Evolutionary conservation across 2,329 filamentous ascomycete species (phyloP), one percentile per base, ranked within the genome.

Genomic region (Fusarium luffae): DNA sequence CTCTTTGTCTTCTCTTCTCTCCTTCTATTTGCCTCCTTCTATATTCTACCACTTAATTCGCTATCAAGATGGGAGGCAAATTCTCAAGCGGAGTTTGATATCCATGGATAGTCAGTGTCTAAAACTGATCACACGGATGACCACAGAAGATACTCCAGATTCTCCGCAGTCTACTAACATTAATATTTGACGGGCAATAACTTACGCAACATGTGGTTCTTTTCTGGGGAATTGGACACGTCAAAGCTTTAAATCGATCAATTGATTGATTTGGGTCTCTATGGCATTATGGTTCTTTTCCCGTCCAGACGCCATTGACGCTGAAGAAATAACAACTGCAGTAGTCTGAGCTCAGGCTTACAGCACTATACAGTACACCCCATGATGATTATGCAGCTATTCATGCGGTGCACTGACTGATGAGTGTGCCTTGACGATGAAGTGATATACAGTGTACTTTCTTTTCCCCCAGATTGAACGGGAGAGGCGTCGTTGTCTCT

Each of bases 401-500:
- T 37, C 10, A 41, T 50, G 57, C 30, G 21, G 12, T 19, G 59
- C 18, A 52, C 12, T 52, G 54, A 40, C 28, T n/a, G 21, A 32
- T 54, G 46, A 32, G 25, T 42, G 32, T 51, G 47, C 37, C 27
- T 44, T 41, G 40, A 61, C 19, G 25, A 30, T 50, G 43, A 40
- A 34, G 19, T 44, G 41, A 54, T 34, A 27, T n/a, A 28, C 27
- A 25, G 25, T 27, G 27, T 27, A 18, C 16, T 41, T 51, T 59
- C 43, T 25, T 21, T 32, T 74, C 63, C 70, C 72, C 72, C 72
- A 32, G 69, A 55, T 63, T 61, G 55, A 71, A 73, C 58, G 62
- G 70, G 72, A 69, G 65, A 71, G 66, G 72, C 72, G 72, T 70
- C 68, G 65, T 68, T 71, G 63, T 70, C 72, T 74, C 69, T 61